Conservation (phyloP, 2,329 filamentous ascomycete species). For the Volutella citrinella region DNA sequence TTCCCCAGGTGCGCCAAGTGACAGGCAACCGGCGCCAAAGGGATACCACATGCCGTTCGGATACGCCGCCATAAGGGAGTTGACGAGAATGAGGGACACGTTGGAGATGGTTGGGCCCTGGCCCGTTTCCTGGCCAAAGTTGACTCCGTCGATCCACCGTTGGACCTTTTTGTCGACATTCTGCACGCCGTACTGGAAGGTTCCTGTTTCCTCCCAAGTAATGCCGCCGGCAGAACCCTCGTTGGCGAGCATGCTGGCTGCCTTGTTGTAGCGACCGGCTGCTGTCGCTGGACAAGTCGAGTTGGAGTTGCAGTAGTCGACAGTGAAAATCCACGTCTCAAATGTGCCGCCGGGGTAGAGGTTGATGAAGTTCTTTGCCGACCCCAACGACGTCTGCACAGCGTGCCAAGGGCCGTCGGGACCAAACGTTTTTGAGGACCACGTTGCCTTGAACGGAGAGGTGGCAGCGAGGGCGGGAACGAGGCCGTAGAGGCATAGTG, state of each 20-base stretch:
- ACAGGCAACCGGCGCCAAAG: slow-evolving; percentile 29
- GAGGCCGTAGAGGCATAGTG: no score
- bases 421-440: slow-evolving; percentile 26
- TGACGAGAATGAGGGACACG: slow-evolving; percentile 20
- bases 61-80: slow-evolving; percentile 24
- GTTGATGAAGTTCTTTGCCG: no score
- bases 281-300: slow-evolving; percentile 23
- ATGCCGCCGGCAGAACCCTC: slow-evolving; percentile 22
- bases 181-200: slow-evolving; percentile 25
- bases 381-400: slow-evolving; percentile 18
- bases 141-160: slow-evolving; percentile 27
- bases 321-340: slow-evolving; percentile 18
- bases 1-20: slow-evolving; percentile 22
- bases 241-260: no score
- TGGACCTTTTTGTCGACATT: slow-evolving; percentile 16
- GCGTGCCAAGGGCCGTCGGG: slow-evolving; percentile 35
- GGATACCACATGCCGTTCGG: slow-evolving; percentile 28
- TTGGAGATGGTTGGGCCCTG: slow-evolving; percentile 3
- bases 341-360: slow-evolving; percentile 29
- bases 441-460: slow-evolving; percentile 1
- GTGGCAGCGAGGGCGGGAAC: background rate
- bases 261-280: slow-evolving; percentile 26
- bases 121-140: no score
- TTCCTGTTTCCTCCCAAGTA: slow-evolving; percentile 12
- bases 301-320: slow-evolving; percentile 1